Percentiles rank a stretch among this genome's conserved stretches.
phyloP scores from a whole-genome alignment of 345 rosid species.

The Eucalyptus paniculata region DNA sequence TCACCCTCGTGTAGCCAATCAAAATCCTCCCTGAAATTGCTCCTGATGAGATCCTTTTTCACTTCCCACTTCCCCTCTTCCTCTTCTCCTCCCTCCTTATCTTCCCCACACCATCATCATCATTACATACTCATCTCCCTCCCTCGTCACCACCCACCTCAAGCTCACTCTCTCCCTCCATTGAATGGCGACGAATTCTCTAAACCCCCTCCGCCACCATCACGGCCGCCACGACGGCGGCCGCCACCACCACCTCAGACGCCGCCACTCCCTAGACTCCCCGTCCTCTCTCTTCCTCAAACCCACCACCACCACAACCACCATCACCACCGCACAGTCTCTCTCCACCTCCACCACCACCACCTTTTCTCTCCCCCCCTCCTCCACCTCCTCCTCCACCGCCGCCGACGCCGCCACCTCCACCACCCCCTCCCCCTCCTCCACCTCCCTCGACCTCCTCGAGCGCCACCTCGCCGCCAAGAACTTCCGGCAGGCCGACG shows the following conservation, averaged over 20 bases:
- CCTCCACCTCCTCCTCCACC: background rate
- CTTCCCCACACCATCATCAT: background rate
- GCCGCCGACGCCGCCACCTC: conserved; percentile 9
- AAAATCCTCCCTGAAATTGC: conserved; percentile 22
- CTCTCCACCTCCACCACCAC: background rate
- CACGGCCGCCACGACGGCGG: background rate
- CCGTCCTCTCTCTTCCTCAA: conserved; percentile 14
- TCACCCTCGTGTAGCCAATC: conserved; percentile 63
- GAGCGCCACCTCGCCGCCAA: conserved; percentile 40
- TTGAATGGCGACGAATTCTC: conserved; percentile 33
- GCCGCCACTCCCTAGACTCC: conserved; percentile 4
- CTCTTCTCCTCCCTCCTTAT: background rate
- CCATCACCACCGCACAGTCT: background rate
- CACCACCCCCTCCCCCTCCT: conserved; percentile 19
- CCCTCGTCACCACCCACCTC: background rate
- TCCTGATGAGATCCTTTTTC: conserved; percentile 8
- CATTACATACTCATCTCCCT: background rate
- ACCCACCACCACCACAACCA: conserved; percentile 13
- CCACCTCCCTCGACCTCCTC: conserved; percentile 54
- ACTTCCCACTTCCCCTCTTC: background rate
- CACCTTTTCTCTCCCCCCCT: background rate
- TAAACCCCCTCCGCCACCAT: conserved; percentile 22
- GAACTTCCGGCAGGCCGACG: conserved; percentile 80
- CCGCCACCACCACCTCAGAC: conserved; percentile 5
- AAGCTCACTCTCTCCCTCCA: background rate